phyloP scores from a whole-genome alignment of 345 rosid species.

The Salix purpurea region DNA sequence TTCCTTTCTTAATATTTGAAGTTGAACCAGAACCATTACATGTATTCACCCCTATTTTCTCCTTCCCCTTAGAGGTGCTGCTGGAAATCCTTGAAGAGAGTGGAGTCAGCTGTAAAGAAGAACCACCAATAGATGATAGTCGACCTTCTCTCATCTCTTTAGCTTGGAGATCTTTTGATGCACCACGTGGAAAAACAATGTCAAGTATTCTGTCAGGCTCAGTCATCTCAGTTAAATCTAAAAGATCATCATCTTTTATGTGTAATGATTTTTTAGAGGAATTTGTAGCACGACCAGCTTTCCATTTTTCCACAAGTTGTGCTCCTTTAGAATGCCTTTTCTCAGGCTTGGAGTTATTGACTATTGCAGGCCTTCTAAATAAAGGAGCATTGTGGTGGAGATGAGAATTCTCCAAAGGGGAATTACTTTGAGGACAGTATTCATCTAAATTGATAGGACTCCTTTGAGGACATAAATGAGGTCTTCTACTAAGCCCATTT shows the following conservation, averaged over 20 bases:
- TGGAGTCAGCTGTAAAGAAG: conserved; percentile 21
- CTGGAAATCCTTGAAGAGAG: conserved; percentile 25
- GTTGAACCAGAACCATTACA: conserved; percentile 31
- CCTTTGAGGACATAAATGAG: conserved; percentile 21
- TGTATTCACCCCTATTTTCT: conserved; percentile 37
- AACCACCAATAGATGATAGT: conserved; percentile 19
- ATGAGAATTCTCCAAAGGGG: conserved; percentile 20
- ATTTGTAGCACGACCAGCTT: conserved; percentile 23
- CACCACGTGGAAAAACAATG: conserved; percentile 23
- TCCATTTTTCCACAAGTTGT: conserved; percentile 39
- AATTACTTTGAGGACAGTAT: conserved; percentile 21
- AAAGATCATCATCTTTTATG: conserved; percentile 20
- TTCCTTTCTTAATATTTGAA: conserved; percentile 31
- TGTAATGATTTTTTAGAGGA: conserved; percentile 19
- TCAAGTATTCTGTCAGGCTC: conserved; percentile 23
- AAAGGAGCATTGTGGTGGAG: conserved; percentile 29
- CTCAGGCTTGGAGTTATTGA: conserved; percentile 29
- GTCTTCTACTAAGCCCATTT: conserved; percentile 28
- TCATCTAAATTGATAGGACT: conserved; percentile 23
- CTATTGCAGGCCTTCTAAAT: conserved; percentile 40
- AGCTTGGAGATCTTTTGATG: conserved; percentile 24
- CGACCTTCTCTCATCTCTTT: conserved; percentile 24
- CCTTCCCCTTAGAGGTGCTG: conserved; percentile 61
- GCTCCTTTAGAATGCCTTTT: conserved; percentile 4
- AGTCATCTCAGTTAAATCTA: conserved; percentile 26